phyloP scores from a whole-genome alignment of 768 basidiomycete species.

The Termitomyces sp. region DNA sequence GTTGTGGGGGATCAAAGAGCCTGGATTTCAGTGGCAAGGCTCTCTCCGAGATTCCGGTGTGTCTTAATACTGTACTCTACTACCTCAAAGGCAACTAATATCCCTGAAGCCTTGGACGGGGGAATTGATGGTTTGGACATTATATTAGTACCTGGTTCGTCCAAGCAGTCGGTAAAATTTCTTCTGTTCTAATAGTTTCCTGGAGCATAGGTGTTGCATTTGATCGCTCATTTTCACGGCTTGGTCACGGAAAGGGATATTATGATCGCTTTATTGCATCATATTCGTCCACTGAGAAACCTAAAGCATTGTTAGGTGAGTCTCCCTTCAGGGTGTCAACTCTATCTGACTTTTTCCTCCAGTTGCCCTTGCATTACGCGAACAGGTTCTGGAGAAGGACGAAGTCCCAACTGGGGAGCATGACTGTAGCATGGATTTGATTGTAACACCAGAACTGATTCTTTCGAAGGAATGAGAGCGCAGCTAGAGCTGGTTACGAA shows the following conservation, averaged over 20 bases:
- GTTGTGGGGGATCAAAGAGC: slow-evolving; percentile 78
- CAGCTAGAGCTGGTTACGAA: slow-evolving; percentile 5
- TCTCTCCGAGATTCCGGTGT: slow-evolving; percentile 51
- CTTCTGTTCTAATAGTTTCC: neutral
- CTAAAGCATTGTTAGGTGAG: slow-evolving; percentile 60
- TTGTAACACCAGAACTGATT: slow-evolving; percentile 45
- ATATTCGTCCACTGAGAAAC: slow-evolving; percentile 44
- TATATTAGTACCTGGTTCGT: slow-evolving; percentile 65
- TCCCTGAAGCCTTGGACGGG: slow-evolving; percentile 34
- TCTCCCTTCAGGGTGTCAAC: slow-evolving; percentile 11
- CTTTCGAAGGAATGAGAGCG: slow-evolving; percentile 13
- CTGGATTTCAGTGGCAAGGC: slow-evolving; percentile 42
- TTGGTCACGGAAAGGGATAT: slow-evolving; percentile 84
- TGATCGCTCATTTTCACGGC: slow-evolving; percentile 62
- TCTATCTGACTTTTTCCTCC: slow-evolving; percentile 6
- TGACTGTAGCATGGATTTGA: slow-evolving; percentile 65
- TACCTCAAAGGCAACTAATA: neutral
- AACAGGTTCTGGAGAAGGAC: slow-evolving; percentile 56
- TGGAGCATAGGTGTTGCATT: slow-evolving; percentile 64
- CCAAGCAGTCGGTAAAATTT: neutral
- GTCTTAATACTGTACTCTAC: slow-evolving; percentile 13
- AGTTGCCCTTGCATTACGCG: slow-evolving; percentile 68
- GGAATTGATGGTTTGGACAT: slow-evolving; percentile 51
- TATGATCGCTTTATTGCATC: slow-evolving; percentile 72
- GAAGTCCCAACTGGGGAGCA: slow-evolving; percentile 51